Base-by-base conservation (phyloP, 148 eudicot genomes). In the Heliamphora exappendiculata region DNA sequence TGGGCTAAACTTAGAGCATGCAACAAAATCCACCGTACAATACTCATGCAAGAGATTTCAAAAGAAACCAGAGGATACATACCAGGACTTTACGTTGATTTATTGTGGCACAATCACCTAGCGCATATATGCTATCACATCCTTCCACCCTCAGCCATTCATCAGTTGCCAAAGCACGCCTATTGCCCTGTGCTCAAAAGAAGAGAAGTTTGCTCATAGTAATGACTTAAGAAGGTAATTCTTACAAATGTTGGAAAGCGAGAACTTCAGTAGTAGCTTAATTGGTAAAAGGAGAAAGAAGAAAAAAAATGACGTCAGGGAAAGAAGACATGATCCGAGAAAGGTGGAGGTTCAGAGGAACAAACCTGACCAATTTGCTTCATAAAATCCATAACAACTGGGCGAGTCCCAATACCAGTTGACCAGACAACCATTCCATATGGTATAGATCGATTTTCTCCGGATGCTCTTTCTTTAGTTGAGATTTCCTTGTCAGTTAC, bases 141-240 rank as follows among this genome's bases (percentile, higher is more conserved):
- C 81, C 81, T 53, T 78, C 76, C 75, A 78, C 81, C 72, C 81
- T 78, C 55, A 78, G 72, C 81, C 81, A 78, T 67, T 78, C 81
- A 72, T 78, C 81, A 53, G 81, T 78, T 20, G 76, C 72, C 26
- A 78, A 62, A 26, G 26, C 76, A 72, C 81, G 81, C 72, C 76
- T 63, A 34, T 39, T 78, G 16, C 51, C 76, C 81, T 78, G 44
- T 45, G n/a, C 26, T 8, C 20, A 34, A 54, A 62, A 60, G 72
- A 67, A 59, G 7, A 13, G 60, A 68, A n/a, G 49, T 54, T 53
- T 57, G 3, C 24, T 22, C 31, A 24, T 33, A 22, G 10, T 34
- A 54, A 17, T 59, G 28, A 26, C 57, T 58, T 70, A 29, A 28
- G 28, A 70, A 33, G 42, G 70, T 19, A 13, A 57, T 4, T 31